Evolutionary conservation across 1,284 basidiomycete genomes (phyloP).

Genomic region (Cryptococcus sp.): DNA sequence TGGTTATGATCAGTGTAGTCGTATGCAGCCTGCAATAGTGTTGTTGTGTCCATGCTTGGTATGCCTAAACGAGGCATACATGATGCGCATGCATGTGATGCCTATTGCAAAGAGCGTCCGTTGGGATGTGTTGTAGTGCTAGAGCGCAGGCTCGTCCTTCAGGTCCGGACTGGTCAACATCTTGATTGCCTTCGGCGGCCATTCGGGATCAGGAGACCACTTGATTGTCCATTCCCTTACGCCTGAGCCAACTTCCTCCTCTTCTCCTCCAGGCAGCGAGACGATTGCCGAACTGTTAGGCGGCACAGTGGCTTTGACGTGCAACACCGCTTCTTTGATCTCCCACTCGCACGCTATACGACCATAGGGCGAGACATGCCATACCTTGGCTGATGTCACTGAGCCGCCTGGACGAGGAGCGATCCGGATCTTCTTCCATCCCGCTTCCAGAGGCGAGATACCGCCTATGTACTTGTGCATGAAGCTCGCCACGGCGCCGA

Average conservation of each 20-base stretch:
- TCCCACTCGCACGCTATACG: conserved; percentile 16
- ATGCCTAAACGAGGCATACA: too few species aligned
- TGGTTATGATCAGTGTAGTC: too few species aligned
- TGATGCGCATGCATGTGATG: too few species aligned
- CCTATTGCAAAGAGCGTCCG: too few species aligned
- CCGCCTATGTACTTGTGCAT: conserved; percentile 32
- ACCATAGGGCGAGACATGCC: conserved; percentile 16
- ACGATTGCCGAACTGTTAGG: conserved; percentile 24
- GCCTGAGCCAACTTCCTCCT: conserved; percentile 23
- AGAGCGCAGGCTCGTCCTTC: too few species aligned
- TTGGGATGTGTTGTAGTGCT: too few species aligned
- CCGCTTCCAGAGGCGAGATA: conserved; percentile 22
- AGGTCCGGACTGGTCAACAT: too few species aligned
- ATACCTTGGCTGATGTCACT: conserved; percentile 24
- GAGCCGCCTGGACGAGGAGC: conserved; percentile 35
- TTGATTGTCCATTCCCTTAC: conserved; percentile 15
- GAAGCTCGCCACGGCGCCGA: conserved; percentile 33
- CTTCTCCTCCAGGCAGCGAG: not conserved
- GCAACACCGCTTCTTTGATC: conserved; percentile 13
- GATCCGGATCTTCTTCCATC: conserved; percentile 27
- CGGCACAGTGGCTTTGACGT: conserved; percentile 25
- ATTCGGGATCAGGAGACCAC: conserved; percentile 19
- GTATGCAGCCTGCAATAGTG: too few species aligned
- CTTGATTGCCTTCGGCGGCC: conserved; percentile 25
- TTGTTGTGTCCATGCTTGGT: too few species aligned